Percentiles rank a stretch among this genome's conserved stretches.
Conservation (phyloP, 2,329 filamentous ascomycete species). For the Botrytis galanthina region DNA sequence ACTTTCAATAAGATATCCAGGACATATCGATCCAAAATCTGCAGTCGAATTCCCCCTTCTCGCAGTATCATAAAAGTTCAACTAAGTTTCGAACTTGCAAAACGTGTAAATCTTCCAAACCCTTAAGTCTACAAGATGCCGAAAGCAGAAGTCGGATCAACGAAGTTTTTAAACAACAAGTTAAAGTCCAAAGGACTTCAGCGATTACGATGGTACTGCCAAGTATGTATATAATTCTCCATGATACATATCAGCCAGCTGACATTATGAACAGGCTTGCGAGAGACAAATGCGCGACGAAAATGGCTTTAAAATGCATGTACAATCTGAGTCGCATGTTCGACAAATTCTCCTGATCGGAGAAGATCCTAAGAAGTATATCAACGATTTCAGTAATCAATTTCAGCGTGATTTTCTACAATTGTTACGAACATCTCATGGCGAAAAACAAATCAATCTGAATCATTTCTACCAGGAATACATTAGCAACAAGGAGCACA, state of each 20-base stretch:
- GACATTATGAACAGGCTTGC: conserved; percentile 58
- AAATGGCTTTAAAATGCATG: conserved; percentile 95
- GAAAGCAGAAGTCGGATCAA: conserved; percentile 86
- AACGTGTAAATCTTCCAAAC: not conserved
- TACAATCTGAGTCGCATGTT: conserved; percentile 79
- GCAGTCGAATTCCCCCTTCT: not conserved
- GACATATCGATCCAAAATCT: not conserved
- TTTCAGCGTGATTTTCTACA: conserved; percentile 79
- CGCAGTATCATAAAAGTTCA: not conserved
- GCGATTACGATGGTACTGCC: conserved; percentile 87
- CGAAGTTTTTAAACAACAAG: conserved; percentile 88
- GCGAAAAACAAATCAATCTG: conserved; percentile 83
- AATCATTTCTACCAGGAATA: conserved; percentile 97
- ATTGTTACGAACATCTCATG: conserved; percentile 77
- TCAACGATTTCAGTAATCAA: conserved; percentile 76
- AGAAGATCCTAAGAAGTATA: conserved; percentile 79
- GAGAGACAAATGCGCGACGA: conserved; percentile 76
- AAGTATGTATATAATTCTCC: conserved; percentile 43
- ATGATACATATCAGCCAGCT: not conserved
- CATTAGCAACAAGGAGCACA: conserved; percentile 80
- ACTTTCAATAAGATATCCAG: not conserved
- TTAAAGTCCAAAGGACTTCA: conserved; percentile 79
- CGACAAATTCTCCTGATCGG: conserved; percentile 87
- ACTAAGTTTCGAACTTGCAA: not conserved
- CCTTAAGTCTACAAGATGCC: conserved; percentile 62